Evolutionary conservation across 768 basidiomycete species (phyloP).

Genomic region (Podaxis sp.): DNA sequence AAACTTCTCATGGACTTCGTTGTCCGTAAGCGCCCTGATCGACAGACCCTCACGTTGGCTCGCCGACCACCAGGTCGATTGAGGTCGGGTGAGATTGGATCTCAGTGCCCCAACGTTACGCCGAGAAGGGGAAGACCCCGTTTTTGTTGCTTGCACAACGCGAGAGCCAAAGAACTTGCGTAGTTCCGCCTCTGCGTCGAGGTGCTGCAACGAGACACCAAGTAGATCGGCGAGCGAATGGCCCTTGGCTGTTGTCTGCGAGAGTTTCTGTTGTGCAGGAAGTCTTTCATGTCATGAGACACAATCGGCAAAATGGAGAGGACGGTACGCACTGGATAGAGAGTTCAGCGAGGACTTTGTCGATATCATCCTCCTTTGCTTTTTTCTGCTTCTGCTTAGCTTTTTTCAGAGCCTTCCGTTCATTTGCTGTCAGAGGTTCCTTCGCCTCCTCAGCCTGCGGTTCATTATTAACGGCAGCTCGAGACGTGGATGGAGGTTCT

Average conservation of each 20-base stretch:
- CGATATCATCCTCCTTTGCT: conserved; percentile 73
- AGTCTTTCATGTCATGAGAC: conserved; percentile 34
- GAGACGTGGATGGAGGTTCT: conserved; percentile 9
- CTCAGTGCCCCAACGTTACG: conserved; percentile 46
- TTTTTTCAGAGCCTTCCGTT: conserved; percentile 64
- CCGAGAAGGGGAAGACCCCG: conserved; percentile 29
- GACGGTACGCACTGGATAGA: conserved; percentile 60
- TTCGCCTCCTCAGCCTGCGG: conserved; percentile 12
- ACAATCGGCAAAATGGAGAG: background rate
- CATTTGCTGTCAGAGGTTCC: conserved; percentile 26
- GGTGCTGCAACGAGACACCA: conserved; percentile 73
- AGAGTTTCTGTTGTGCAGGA: conserved; percentile 46
- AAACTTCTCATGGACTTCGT: conserved; percentile 49
- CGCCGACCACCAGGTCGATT: conserved; percentile 72
- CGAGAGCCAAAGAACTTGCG: conserved; percentile 92
- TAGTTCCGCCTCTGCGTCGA: conserved; percentile 90
- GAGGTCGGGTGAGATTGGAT: conserved; percentile 77
- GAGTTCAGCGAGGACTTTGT: conserved; percentile 82
- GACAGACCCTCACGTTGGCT: conserved; percentile 72
- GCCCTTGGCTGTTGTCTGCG: conserved; percentile 26
- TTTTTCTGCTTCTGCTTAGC: conserved; percentile 66
- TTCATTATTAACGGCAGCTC: background rate
- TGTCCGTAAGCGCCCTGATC: conserved; percentile 51
- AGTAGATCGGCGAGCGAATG: conserved; percentile 54
- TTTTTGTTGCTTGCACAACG: conserved; percentile 68